Evolutionary conservation across 345 rosid species (phyloP), one percentile per base, ranked within the genome.

Genomic region (Passiflora organensis): DNA sequence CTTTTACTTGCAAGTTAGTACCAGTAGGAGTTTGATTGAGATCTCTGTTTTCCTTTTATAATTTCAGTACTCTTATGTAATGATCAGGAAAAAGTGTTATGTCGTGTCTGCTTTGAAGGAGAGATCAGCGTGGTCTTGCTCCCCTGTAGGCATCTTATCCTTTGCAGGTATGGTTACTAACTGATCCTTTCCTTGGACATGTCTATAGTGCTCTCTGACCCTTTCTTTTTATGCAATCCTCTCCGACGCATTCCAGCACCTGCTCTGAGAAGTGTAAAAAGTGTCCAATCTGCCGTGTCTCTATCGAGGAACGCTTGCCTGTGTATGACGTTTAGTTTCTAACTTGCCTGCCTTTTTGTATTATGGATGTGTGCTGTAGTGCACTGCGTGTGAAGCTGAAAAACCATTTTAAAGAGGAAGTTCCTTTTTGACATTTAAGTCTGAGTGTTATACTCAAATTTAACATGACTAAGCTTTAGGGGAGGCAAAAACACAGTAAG

Each of bases 231-330:
- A 32, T 8, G 11, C 20, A 25, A 17, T 53, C 60, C 64, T 56
- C 13, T 65, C 68, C 20, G 46, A 19, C 62, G 51, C 20, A 36
- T 51, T 82, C 76, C 94, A 93, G 99, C 67, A 59, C 70, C 67
- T 93, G 99, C 79, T 89, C 80, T 11, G 91, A 78, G 53, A 93
- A 82, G 79, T 93, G 99, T 71, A 82, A 85, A 56, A 86, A 84
- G 63, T 93, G 99, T 62, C 99, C 99, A 2, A 78, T 89, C 43
- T 93, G 99, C 74, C 87, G 95, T 34, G 64, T 78, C 58, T 54
- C 71, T 50, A 76, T 89, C 0, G 87, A 89, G 69, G 86, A 93
- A 75, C 81, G 91, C 41, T 73, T 93, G 36, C 78, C 91, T 14
- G 96, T 93, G 54, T 93, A 84, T 51, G 97, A 89, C 73, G 99